Percentiles rank a stretch among this genome's conserved stretches.
phyloP scores from a whole-genome alignment of 1,284 basidiomycete genomes.

The Cerioporus squamosus region DNA sequence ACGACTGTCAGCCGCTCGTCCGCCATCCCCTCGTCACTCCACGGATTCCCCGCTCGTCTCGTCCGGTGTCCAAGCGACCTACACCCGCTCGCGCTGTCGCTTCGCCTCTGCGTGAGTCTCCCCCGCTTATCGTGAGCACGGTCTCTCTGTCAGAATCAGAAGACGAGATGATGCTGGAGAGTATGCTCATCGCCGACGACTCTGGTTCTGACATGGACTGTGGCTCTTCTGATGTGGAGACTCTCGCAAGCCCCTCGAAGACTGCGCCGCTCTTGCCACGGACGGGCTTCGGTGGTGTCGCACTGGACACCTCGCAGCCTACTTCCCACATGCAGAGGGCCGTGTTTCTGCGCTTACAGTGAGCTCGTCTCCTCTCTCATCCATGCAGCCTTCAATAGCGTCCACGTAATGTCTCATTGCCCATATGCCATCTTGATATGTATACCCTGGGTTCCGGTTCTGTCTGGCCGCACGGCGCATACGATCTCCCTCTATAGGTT shows the following conservation, averaged over 20 bases:
- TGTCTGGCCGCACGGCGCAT: no score
- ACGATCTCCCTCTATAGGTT: no score
- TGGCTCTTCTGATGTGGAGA: slow-evolving; percentile 15
- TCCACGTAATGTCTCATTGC: background rate
- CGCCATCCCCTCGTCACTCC: slow-evolving; percentile 16
- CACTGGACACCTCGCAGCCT: background rate
- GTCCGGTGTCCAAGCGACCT: slow-evolving; percentile 9
- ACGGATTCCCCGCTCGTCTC: slow-evolving; percentile 10
- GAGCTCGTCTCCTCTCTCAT: background rate
- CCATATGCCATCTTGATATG: background rate
- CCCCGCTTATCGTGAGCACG: background rate
- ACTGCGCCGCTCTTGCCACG: slow-evolving; percentile 1
- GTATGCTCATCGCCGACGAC: slow-evolving; percentile 22
- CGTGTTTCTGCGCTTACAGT: background rate
- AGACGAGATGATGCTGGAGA: slow-evolving; percentile 26
- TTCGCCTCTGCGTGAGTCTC: background rate
- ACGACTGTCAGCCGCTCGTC: slow-evolving; percentile 1
- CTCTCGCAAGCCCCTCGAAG: slow-evolving; percentile 3
- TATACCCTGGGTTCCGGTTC: no score
- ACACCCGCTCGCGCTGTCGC: slow-evolving; percentile 1
- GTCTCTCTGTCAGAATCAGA: slow-evolving; percentile 14
- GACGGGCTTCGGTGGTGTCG: background rate
- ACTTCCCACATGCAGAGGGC: background rate
- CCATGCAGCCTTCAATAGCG: background rate
- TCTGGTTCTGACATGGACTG: slow-evolving; percentile 25